Evolutionary conservation across 2,329 filamentous ascomycete genomes (phyloP).

Genomic region (Paecilomyces fulvus): DNA sequence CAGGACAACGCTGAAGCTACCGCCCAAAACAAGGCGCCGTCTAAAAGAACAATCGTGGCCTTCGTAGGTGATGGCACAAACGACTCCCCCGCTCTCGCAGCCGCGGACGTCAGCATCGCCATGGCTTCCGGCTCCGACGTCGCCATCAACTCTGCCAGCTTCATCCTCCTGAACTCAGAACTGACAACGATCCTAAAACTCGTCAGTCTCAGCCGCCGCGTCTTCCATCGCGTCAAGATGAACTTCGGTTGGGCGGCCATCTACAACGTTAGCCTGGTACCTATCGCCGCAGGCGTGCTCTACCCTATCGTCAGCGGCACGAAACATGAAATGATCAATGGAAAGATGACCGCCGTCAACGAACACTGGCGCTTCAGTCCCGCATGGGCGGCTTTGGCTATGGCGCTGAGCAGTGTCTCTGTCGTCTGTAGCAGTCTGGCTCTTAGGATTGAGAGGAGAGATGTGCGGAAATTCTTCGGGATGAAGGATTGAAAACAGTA

Average conservation of each 20-base stretch:
- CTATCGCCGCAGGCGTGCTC: constrained; percentile 71
- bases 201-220: constrained; percentile 59
- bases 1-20: constrained; percentile 54
- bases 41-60: constrained; percentile 52
- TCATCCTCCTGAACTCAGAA: constrained; percentile 67
- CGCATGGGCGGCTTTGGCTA: constrained; percentile 77
- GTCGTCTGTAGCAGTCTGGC: constrained; percentile 76
- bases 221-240: constrained; percentile 70
- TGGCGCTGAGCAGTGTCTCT: constrained; percentile 86
- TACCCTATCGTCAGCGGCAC: constrained; percentile 50
- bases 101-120: constrained; percentile 75
- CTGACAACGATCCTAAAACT: constrained; percentile 64
- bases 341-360: constrained; percentile 24
- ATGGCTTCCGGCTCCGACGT: constrained; percentile 75
- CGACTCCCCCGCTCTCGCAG: constrained; percentile 70
- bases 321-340: constrained; percentile 21
- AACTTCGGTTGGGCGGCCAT: constrained; percentile 81
- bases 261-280: constrained; percentile 71
- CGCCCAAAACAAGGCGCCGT: constrained; percentile 5
- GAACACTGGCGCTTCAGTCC: constrained; percentile 40
- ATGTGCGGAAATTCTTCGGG: constrained; percentile 1
- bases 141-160: constrained; percentile 71
- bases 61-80: constrained; percentile 88
- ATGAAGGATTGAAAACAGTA: not conserved
- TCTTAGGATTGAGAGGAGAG: constrained; percentile 45